Conservation (phyloP, 2,329 filamentous ascomycete species). For the Penicillium crustosum region DNA sequence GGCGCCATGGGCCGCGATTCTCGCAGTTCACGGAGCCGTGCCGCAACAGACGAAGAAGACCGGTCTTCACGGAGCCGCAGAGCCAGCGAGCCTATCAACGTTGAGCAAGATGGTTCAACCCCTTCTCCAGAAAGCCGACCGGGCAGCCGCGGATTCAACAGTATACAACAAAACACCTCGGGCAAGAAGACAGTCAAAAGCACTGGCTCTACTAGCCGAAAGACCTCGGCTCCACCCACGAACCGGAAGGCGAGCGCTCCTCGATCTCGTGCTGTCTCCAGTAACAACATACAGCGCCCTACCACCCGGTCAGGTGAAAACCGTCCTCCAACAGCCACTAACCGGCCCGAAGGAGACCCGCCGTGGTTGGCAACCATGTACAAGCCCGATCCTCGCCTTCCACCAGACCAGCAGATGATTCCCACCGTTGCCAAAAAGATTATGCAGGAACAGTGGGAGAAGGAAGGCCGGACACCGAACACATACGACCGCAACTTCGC, state of each 20-base stretch:
- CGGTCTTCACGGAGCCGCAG: constrained; percentile 58
- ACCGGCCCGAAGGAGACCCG: constrained; percentile 86
- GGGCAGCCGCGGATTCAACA: constrained; percentile 32
- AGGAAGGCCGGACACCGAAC: constrained; percentile 80
- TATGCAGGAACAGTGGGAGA: constrained; percentile 94
- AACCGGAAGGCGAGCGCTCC: constrained; percentile 43
- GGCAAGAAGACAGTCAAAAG: constrained; percentile 34
- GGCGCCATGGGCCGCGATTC: constrained; percentile 67
- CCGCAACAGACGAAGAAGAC: constrained; percentile 59
- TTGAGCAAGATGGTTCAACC: constrained; percentile 28
- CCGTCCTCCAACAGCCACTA: constrained; percentile 54
- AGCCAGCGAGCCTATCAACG: constrained; percentile 57
- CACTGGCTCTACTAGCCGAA: constrained; percentile 34
- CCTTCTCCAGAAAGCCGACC: constrained; percentile 34
- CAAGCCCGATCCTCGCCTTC: constrained; percentile 89
- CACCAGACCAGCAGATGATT: constrained; percentile 91
- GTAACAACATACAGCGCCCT: constrained; percentile 51
- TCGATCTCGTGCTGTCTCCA: constrained; percentile 37
- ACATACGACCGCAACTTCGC: constrained; percentile 86
- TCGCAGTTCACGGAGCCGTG: constrained; percentile 61
- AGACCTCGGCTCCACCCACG: constrained; percentile 39
- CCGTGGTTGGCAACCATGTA: constrained; percentile 95
- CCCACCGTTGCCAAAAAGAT: constrained; percentile 89
- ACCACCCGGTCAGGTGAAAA: constrained; percentile 62
- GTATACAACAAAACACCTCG: constrained; percentile 30